Evolutionary conservation across 441 rosid genomes (phyloP).

Genomic region (Gossypium lobatum): DNA sequence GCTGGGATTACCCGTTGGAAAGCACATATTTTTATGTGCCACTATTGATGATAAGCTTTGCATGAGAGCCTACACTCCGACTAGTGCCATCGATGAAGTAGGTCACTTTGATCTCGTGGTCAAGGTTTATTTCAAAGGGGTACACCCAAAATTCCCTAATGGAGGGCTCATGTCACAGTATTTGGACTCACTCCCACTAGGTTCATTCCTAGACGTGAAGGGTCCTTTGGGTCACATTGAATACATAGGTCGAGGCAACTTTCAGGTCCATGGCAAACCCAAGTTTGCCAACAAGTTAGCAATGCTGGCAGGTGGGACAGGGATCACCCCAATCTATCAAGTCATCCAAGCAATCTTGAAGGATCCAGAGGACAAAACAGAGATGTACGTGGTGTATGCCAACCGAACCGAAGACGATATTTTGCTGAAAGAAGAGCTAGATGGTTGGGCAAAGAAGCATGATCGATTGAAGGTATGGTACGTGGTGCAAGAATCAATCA

Average conservation of each 20-base stretch:
- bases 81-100: conserved; percentile 46
- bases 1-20: conserved; percentile 74
- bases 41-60: conserved; percentile 56
- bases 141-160: conserved; percentile 68
- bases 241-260: conserved; percentile 58
- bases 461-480: conserved; percentile 77
- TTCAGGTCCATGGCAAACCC: conserved; percentile 61
- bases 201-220: conserved; percentile 57
- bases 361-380: conserved; percentile 72
- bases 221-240: conserved; percentile 90
- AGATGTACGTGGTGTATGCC: conserved; percentile 74
- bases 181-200: conserved; percentile 53
- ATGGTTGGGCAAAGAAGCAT: conserved; percentile 53
- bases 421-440: conserved; percentile 66
- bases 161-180: conserved; percentile 84
- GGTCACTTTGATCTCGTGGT: conserved; percentile 78
- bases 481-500: conserved; percentile 44
- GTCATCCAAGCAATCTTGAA: conserved; percentile 61
- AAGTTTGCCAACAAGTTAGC: conserved; percentile 69
- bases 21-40: conserved; percentile 75
- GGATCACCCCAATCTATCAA: conserved; percentile 83
- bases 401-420: conserved; percentile 84
- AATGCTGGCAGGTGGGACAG: conserved; percentile 91
- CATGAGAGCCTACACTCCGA: conserved; percentile 85
- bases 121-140: conserved; percentile 68